Conservation (phyloP, 192 early-diverging fungal species). For the Umbelopsis vinacea region DNA sequence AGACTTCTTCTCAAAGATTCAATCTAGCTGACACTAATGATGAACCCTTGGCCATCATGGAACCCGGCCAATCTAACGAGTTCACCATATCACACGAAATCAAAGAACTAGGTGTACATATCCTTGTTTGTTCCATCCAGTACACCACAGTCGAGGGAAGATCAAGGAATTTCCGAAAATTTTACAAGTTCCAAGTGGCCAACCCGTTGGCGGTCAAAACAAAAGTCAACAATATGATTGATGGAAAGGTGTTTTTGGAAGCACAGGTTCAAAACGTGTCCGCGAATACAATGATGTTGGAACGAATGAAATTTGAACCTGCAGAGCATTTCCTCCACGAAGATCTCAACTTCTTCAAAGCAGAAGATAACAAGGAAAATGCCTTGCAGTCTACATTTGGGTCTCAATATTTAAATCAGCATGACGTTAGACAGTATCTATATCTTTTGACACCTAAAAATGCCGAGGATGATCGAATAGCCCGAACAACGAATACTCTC, state of each 20-base stretch:
- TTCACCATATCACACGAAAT: constrained; percentile 90
- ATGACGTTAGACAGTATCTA: constrained; percentile 91
- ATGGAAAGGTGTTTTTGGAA: constrained; percentile 80
- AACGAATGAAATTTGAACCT: constrained; percentile 86
- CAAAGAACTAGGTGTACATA: constrained; percentile 93
- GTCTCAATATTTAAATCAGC: constrained; percentile 62
- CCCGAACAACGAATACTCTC: constrained; percentile 77
- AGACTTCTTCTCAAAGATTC: constrained; percentile 84
- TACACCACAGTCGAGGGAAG: constrained; percentile 74
- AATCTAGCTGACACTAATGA: constrained; percentile 65
- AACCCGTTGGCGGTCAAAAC: constrained; percentile 97
- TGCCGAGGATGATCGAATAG: constrained; percentile 53
- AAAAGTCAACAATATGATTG: constrained; percentile 83
- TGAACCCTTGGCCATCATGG: constrained; percentile 50
- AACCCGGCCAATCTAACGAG: constrained; percentile 73
- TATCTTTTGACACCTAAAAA: constrained; percentile 78
- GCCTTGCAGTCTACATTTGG: constrained; percentile 52
- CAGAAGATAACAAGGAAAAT: neutral
- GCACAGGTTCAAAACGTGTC: constrained; percentile 94
- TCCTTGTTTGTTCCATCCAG: constrained; percentile 85
- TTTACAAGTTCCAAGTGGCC: constrained; percentile 95
- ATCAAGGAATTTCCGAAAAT: constrained; percentile 79
- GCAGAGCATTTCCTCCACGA: constrained; percentile 69
- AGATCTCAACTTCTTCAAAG: constrained; percentile 65
- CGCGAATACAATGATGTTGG: constrained; percentile 78